Percentiles rank a stretch among this genome's conserved stretches.
phyloP scores from a whole-genome alignment of 176 grass and related monocot genomes.

The Tillandsia fasciculata region DNA sequence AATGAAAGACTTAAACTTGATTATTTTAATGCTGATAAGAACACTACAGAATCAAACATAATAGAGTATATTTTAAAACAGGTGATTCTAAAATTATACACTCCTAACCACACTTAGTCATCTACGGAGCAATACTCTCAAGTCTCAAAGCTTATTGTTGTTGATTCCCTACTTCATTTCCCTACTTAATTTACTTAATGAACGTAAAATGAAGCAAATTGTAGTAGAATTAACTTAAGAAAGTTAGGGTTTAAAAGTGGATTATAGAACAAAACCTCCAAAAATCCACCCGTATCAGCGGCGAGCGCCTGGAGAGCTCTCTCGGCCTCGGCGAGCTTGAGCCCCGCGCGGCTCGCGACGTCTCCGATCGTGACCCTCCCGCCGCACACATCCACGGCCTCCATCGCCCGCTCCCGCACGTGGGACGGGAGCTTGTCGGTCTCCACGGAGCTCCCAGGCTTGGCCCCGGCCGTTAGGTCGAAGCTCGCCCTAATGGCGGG shows the following conservation, averaged over 20 bases:
- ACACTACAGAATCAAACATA: neutral
- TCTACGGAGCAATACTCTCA: too few species aligned
- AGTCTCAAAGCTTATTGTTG: too few species aligned
- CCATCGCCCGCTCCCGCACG: constrained; percentile 68
- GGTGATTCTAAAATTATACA: too few species aligned
- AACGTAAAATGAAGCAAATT: too few species aligned
- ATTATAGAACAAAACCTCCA: constrained; percentile 49
- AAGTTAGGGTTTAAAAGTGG: neutral
- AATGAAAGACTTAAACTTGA: constrained; percentile 7
- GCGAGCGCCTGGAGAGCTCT: constrained; percentile 87
- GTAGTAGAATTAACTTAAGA: neutral
- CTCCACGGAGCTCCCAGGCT: constrained; percentile 65
- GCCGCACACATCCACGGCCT: constrained; percentile 68
- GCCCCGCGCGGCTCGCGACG: constrained; percentile 58
- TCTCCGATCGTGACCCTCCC: constrained; percentile 85
- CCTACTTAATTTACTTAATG: too few species aligned
- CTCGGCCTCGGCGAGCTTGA: constrained; percentile 67
- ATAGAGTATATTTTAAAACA: too few species aligned
- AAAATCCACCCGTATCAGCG: constrained; percentile 85
- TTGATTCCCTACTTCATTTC: too few species aligned
- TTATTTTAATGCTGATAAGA: neutral
- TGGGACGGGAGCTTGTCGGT: constrained; percentile 83
- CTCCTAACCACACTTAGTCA: too few species aligned
- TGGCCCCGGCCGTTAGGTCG: constrained; percentile 32
- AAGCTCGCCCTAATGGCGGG: constrained; percentile 29